A percentile compares a stretch with the other conserved stretches of the same genome.
phyloP scores from a whole-genome alignment of 805 yeast genomes.

The Yarrowia bubula region DNA sequence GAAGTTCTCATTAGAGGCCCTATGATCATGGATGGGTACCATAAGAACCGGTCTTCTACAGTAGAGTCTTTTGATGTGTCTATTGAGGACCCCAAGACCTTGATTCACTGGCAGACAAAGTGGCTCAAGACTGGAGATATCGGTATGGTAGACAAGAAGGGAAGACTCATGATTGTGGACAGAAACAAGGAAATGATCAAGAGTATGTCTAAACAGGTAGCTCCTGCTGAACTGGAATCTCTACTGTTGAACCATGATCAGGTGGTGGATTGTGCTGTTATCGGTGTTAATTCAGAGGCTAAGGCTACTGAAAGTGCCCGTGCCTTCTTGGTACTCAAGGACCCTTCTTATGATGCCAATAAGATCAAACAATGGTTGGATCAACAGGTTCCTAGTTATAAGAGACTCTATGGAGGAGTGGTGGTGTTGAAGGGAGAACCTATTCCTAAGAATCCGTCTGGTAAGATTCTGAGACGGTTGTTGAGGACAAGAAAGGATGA shows the following conservation, averaged over 20 bases:
- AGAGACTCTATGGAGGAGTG: constrained; percentile 47
- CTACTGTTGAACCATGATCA: constrained; percentile 69
- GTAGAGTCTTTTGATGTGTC: constrained; percentile 43
- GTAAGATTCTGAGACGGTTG: constrained; percentile 90
- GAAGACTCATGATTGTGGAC: constrained; percentile 48
- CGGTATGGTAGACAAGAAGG: constrained; percentile 46
- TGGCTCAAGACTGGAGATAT: constrained; percentile 64
- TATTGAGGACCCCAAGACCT: neutral
- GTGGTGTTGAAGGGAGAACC: constrained; percentile 60
- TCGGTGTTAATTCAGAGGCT: constrained; percentile 62
- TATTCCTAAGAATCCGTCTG: constrained; percentile 91
- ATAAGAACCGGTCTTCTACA: constrained; percentile 50
- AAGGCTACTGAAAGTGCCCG: constrained; percentile 67
- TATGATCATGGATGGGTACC: constrained; percentile 52
- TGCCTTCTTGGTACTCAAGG: constrained; percentile 37
- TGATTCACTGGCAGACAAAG: constrained; percentile 34
- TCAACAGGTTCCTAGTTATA: constrained; percentile 40
- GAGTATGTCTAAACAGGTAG: constrained; percentile 66
- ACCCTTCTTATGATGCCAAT: constrained; percentile 30
- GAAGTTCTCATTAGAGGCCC: constrained; percentile 57
- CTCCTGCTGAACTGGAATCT: constrained; percentile 93
- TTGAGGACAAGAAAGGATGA: constrained; percentile 55
- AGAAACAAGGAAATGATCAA: constrained; percentile 42
- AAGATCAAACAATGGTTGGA: constrained; percentile 39
- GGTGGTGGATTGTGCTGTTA: constrained; percentile 86